Evolutionary conservation across 441 rosid species (phyloP), one percentile per base, ranked within the genome.

Genomic region (Hura crepitans): DNA sequence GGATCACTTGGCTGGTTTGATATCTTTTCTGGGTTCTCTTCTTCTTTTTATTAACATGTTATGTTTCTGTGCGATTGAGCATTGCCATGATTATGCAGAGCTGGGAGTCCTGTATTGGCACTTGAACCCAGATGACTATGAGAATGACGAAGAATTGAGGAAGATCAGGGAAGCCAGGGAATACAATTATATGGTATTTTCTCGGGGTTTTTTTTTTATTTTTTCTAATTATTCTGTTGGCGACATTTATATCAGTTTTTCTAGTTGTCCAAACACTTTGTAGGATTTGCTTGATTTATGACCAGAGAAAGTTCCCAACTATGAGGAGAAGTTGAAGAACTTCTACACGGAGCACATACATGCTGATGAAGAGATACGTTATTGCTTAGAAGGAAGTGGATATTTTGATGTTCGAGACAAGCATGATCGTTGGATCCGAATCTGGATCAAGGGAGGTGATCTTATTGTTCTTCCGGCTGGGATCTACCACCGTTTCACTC

Each of bases 301-400:
- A 80, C 96, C 93, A 0, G 93, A 87, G 83, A 89, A 89, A 78
- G 90, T 89, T 30, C 78, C 80, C 13, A 87, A 93, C 78, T 90
- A 84, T 6, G 92, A 90, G 57, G 87, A 93, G 83, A 90, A 93
- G 86, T 85, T 90, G 61, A 89, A 79, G 83, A 88, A 87, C 82
- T 90, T 90, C 82, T 92, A 84, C 73, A 88, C 87, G 1, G 96
- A 92, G 79, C 96, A 92, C 81, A 87, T 92, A 59, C 96, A 92
- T 66, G 84, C 85, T 31, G 98, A 90, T 33, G 96, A 93, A 70
- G 98, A 90, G 86, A 89, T 89, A 33, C 92, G 97, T 64, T 89
- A 89, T 79, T 93, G 93, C 83, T 59, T 89, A 53, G 84, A 78
- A 17, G 97, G 98, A 60, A 86, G 92, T 60, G 98, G 92, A 28